Percentiles rank a stretch among this genome's conserved stretches.
phyloP scores from a whole-genome alignment of 306 rosid species.

The Vigna radiata region DNA sequence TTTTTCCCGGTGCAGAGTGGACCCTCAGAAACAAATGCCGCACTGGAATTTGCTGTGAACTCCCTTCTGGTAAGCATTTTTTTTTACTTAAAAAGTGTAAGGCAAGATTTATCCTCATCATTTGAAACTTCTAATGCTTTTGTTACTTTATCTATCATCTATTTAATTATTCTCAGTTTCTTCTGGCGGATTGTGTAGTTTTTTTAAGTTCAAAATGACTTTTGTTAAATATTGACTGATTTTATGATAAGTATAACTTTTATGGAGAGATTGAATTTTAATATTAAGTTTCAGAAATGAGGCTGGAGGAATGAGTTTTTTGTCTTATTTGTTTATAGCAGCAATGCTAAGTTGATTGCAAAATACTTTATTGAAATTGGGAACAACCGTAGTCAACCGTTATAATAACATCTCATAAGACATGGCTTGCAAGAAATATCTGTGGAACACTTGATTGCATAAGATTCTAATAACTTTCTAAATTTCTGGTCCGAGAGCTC shows the following conservation, averaged over 20 bases:
- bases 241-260: slow-evolving; percentile 19
- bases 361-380: not conserved
- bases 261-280: slow-evolving; percentile 18
- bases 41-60: slow-evolving; percentile 88
- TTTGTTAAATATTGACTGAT: slow-evolving; percentile 36
- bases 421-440: slow-evolving; percentile 6
- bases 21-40: slow-evolving; percentile 95
- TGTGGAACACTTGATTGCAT: slow-evolving; percentile 9
- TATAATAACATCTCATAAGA: not conserved
- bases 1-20: slow-evolving; percentile 65
- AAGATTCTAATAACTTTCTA: slow-evolving; percentile 15
- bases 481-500: not conserved
- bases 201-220: slow-evolving; percentile 13
- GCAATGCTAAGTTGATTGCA: not conserved
- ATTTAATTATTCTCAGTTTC: slow-evolving; percentile 14
- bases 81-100: not conserved
- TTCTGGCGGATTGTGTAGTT: slow-evolving; percentile 5
- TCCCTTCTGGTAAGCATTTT: slow-evolving; percentile 67
- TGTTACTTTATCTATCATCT: slow-evolving; percentile 7
- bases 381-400: not conserved
- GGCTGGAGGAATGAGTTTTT: not conserved
- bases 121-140: slow-evolving; percentile 16
- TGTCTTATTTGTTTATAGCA: not conserved
- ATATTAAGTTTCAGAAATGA: slow-evolving; percentile 22
- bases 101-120: slow-evolving; percentile 28